Conservation (phyloP, 495 filamentous ascomycete genomes). For the Penicillium bialowiezense region DNA sequence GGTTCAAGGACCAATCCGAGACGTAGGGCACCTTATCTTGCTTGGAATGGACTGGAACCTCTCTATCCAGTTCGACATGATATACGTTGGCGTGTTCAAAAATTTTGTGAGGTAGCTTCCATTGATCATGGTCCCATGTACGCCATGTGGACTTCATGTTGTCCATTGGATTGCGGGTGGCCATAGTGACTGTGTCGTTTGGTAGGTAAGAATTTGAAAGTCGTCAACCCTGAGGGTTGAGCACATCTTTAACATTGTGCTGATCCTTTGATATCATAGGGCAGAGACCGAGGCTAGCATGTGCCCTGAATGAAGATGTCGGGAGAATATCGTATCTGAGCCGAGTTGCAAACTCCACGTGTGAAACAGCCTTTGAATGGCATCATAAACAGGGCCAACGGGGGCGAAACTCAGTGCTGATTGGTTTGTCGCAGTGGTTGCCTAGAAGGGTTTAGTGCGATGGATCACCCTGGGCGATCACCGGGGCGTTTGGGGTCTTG, state of each 20-base stretch:
- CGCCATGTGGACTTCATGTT: conserved; percentile 42
- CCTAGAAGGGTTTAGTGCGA: not conserved
- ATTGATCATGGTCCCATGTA: conserved; percentile 17
- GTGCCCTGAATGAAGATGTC: not conserved
- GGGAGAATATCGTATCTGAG: not conserved
- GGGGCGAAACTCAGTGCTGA: not conserved
- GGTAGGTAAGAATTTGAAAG: no score
- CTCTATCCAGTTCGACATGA: conserved; percentile 19
- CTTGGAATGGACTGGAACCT: conserved; percentile 31
- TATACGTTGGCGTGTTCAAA: conserved; percentile 27
- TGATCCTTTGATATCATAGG: not conserved
- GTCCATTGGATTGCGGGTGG: conserved; percentile 25
- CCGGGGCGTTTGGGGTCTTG: no score
- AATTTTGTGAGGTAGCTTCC: conserved; percentile 29
- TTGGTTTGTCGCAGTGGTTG: conserved; percentile 4
- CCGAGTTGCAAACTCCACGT: not conserved
- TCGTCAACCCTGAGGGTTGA: not conserved
- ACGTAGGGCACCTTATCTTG: conserved; percentile 31
- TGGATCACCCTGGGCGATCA: not conserved
- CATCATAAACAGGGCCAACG: not conserved
- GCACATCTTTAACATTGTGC: not conserved
- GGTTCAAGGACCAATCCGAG: conserved; percentile 24
- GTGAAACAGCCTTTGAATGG: not conserved
- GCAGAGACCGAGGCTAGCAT: conserved; percentile 1
- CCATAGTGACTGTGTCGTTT: conserved; percentile 11